Evolutionary conservation across 1,284 basidiomycete species (phyloP).

Genomic region (Phylloboletellus chloephorus): DNA sequence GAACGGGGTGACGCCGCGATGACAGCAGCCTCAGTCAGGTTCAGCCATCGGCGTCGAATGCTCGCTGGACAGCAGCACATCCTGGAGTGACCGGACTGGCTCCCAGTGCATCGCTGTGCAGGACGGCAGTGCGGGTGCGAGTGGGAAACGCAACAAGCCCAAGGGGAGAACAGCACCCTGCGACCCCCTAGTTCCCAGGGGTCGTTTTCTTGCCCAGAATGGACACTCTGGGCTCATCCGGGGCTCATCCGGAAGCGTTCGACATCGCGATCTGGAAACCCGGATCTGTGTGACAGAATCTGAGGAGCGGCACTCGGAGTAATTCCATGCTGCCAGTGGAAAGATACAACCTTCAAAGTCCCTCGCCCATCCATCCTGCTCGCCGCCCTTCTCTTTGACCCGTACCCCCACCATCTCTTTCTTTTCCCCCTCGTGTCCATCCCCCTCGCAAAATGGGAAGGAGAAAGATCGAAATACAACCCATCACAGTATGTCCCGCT

Average conservation of each 20-base stretch:
- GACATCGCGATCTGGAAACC: constrained; percentile 24
- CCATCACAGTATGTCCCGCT: constrained; percentile 60
- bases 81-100: constrained; percentile 11
- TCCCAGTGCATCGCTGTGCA: no score
- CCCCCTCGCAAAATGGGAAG: constrained; percentile 57
- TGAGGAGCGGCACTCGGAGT: constrained; percentile 37
- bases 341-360: constrained; percentile 34
- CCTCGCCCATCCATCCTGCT: constrained; percentile 24
- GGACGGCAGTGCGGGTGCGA: no score
- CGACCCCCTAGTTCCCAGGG: constrained; percentile 11
- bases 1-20: background rate
- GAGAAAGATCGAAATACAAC: constrained; percentile 87
- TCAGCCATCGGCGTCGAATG: constrained; percentile 6
- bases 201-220: background rate
- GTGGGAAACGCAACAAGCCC: no score
- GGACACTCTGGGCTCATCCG: constrained; percentile 20
- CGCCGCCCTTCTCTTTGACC: constrained; percentile 17
- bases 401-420: constrained; percentile 22
- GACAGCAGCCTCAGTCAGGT: background rate
- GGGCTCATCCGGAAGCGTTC: constrained; percentile 20
- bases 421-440: constrained; percentile 4
- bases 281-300: constrained; percentile 26
- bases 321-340: constrained; percentile 34
- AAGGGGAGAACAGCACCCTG: no score
- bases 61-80: no score